Base-by-base conservation (phyloP, 164 flowering plant genomes). In the Umbilicus rupestris region DNA sequence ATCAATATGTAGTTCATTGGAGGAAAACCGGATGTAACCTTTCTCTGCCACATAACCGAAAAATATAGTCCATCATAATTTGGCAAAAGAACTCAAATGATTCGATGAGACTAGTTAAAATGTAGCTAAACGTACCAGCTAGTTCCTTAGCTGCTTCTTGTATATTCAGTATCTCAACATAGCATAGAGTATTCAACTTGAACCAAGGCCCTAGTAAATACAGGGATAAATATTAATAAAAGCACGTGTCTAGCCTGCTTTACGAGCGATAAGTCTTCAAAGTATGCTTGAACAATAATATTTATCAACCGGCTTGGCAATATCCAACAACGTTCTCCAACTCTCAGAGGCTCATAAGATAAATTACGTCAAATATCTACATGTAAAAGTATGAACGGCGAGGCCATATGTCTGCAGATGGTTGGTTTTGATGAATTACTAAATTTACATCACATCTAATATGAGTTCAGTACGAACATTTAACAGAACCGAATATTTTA, bases 121-220 rank as follows among this genome's bases (percentile, higher is more conserved):
- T 33, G 4, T 9, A 35, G 20, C 42, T 17, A 62, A 60, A 22
- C 55, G 35, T 75, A 80, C 98, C 94, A 68, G 79, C 69, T 8
- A 93, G 84, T 29, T 71, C 83, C 67, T 77, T 76, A 31, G 81
- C 70, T 45, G 96, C 98, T 68, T 73, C 73, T 67, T 80, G 71
- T 70, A 66, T 70, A 82, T 91, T 83, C 44, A 58, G 63, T 69
- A 94, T 80, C 75, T 94, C 98, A 45, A 81, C 77, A 66, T 94
- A 94, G 28, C 83, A 81, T 59, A 91, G 79, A 65, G 67, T 79
- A 20, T 85, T 84, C 72, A 83, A 64, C 75, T 89, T 87, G 74
- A 94, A 94, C 97, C 98, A 94, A 60, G 97, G 98, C 62, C 98
- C 98, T 91, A 70, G 63, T 50, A 67, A 9, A 66, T 47, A 70